Conservation (phyloP, 1,284 basidiomycete genomes). For the Apiotrichum mycotoxinovorans region DNA sequence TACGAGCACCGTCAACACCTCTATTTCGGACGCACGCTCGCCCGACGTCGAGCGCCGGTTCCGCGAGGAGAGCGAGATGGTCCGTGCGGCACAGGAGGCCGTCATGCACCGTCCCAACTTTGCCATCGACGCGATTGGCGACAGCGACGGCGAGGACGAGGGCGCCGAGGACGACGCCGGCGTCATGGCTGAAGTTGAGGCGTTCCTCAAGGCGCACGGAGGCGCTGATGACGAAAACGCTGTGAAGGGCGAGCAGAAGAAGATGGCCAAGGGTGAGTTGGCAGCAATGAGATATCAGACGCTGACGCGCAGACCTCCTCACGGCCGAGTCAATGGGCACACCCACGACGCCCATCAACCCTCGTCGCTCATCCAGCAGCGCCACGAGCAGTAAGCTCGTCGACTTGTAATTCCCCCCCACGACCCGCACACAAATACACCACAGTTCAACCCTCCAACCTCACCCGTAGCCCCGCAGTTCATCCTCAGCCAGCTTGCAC, state of each 20-base stretch:
- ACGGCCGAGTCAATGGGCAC: conserved; percentile 36
- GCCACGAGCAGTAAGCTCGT: conserved; percentile 12
- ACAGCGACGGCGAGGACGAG: conserved; percentile 65
- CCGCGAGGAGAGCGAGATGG: conserved; percentile 54
- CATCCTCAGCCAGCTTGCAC: too few relatives aligned
- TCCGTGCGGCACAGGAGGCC: conserved; percentile 74
- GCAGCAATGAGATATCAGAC: not conserved
- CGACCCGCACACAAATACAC: too few relatives aligned
- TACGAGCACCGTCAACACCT: conserved; percentile 56
- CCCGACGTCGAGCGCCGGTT: conserved; percentile 46
- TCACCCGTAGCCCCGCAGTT: not conserved
- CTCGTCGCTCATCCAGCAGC: not conserved
- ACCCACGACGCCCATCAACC: not conserved
- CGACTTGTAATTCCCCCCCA: conserved; percentile 5
- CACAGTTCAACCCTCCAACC: not conserved
- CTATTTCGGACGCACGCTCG: conserved; percentile 28
- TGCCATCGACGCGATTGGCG: conserved; percentile 85
- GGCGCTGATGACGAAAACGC: conserved; percentile 71
- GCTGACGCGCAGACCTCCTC: conserved; percentile 30
- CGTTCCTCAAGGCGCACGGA: conserved; percentile 71
- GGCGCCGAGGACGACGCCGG: conserved; percentile 59
- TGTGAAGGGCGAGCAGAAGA: conserved; percentile 75
- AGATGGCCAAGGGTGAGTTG: conserved; percentile 53
- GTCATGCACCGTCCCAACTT: conserved; percentile 86
- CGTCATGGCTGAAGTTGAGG: conserved; percentile 89